Percentiles rank a stretch among this genome's conserved stretches.
These are phyloP conservation scores for Linnemannia hyalina DNA, from an alignment of 192 early-diverging fungal species.

Conservation along the genomic window DNA sequence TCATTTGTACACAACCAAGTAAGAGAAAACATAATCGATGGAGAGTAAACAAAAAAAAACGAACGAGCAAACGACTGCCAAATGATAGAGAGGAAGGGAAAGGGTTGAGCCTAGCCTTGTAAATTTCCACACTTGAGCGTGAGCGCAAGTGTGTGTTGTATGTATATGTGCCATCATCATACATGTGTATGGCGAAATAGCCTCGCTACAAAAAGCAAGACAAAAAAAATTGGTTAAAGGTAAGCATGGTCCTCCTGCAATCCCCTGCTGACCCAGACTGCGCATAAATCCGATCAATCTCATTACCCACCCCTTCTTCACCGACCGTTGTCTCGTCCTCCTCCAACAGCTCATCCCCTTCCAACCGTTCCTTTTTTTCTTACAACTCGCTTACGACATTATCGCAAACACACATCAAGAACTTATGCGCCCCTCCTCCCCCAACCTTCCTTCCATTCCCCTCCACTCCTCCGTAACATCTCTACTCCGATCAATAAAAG, in stretches of 20 bases:
- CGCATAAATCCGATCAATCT: conserved; percentile 1
- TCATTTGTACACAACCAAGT: background rate
- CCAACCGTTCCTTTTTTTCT: background rate
- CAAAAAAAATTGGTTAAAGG: background rate
- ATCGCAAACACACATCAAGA: background rate
- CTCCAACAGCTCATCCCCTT: too few relatives aligned
- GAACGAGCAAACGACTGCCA: background rate
- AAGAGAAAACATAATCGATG: background rate
- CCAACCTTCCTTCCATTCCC: too few relatives aligned
- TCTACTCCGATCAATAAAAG: background rate
- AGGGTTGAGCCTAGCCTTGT: background rate
- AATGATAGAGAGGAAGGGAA: background rate
- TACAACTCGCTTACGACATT: background rate
- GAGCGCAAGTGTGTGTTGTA: background rate
- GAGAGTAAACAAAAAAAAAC: background rate
- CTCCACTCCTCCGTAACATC: background rate
- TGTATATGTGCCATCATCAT: background rate
- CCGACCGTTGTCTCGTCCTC: background rate
- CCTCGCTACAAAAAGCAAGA: background rate
- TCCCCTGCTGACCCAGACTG: conserved; percentile 1
- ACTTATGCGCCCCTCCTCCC: background rate
- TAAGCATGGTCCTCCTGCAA: background rate
- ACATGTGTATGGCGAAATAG: background rate
- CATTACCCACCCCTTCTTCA: background rate
- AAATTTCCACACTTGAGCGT: background rate